phyloP scores from a whole-genome alignment of 441 rosid genomes.

The Erysimum pusillum region DNA sequence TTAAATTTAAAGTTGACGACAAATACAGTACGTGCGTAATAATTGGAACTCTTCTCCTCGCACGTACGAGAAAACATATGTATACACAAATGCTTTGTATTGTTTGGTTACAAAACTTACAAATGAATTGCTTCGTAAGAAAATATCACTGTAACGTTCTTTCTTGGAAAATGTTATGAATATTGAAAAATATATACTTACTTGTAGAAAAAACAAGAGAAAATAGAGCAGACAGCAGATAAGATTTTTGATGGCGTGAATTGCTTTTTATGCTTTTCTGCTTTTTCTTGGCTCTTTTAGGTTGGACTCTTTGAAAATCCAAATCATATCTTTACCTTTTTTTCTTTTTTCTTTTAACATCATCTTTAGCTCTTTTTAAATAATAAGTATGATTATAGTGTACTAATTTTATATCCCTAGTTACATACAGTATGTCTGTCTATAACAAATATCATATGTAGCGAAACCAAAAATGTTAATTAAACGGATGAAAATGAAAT shows the following conservation, averaged over 20 bases:
- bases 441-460: too few species aligned
- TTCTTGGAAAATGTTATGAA: not conserved
- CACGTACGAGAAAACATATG: constrained; percentile 32
- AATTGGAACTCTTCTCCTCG: not conserved
- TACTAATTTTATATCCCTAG: too few species aligned
- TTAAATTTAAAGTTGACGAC: not conserved
- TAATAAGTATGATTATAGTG: not conserved
- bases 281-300: constrained; percentile 52
- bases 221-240: constrained; percentile 37
- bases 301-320: constrained; percentile 81
- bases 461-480: not conserved
- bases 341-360: not conserved
- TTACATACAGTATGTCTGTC: too few species aligned
- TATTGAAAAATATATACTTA: not conserved
- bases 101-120: not conserved
- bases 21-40: constrained; percentile 11
- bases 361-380: too few species aligned
- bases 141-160: too few species aligned
- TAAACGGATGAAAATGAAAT: not conserved
- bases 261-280: constrained; percentile 52
- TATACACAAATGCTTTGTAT: constrained; percentile 32
- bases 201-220: constrained; percentile 15
- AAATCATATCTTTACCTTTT: constrained; percentile 39
- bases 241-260: constrained; percentile 62
- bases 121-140: too few species aligned